phyloP scores from a whole-genome alignment of 148 eudicot species.

The Vaccinium vitisidaea region DNA sequence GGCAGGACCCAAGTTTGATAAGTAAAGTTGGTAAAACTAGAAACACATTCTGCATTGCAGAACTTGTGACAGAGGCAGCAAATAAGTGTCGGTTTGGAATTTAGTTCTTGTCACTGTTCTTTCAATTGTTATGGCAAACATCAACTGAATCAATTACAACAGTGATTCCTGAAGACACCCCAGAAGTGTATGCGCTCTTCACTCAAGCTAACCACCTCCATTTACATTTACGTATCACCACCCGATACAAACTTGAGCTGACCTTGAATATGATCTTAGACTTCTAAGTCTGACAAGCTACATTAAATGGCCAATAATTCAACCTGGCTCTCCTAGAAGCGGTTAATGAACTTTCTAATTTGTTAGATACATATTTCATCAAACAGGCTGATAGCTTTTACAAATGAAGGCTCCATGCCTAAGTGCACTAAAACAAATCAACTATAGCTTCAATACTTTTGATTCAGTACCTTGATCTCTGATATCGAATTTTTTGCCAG shows the following conservation, averaged over 20 bases:
- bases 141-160: background rate
- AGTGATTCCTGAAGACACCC: background rate
- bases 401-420: background rate
- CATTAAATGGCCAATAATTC: background rate
- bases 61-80: too few relatives aligned
- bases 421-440: background rate
- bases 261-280: background rate
- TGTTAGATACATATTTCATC: background rate
- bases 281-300: background rate
- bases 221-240: background rate
- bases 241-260: background rate
- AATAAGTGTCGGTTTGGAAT: background rate
- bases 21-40: slow-evolving; percentile 3
- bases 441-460: slow-evolving; percentile 45
- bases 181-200: background rate
- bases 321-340: background rate
- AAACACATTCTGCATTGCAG: background rate
- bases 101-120: background rate
- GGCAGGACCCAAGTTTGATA: background rate
- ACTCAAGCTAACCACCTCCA: background rate
- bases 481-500: slow-evolving; percentile 56
- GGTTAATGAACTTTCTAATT: background rate
- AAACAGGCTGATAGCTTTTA: background rate
- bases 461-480: slow-evolving; percentile 62
- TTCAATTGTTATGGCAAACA: background rate